Conservation (phyloP, 2,329 filamentous ascomycete genomes). For the Calonectria henricotiae region DNA sequence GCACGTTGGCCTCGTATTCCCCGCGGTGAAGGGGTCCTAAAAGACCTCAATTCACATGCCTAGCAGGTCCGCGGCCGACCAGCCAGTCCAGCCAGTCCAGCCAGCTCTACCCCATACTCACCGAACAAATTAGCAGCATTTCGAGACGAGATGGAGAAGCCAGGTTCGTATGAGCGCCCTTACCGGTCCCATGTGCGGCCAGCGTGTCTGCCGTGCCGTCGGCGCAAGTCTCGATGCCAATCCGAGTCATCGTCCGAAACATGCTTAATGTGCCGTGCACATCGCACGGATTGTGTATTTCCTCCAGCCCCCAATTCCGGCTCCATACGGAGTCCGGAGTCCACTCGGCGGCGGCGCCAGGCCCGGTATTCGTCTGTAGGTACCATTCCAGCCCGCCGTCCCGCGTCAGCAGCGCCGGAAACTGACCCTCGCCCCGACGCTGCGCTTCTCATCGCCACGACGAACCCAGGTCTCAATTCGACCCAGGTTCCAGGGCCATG, state of each 20-base stretch:
- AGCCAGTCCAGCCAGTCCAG: neutral
- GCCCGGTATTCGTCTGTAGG: slow-evolving; percentile 27
- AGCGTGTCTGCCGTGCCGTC: slow-evolving; percentile 74
- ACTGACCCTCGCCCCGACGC: neutral
- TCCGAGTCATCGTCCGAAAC: slow-evolving; percentile 68
- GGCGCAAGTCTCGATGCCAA: slow-evolving; percentile 75
- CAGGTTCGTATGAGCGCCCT: slow-evolving; percentile 59
- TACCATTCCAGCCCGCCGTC: slow-evolving; percentile 25
- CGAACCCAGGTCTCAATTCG: slow-evolving; percentile 7
- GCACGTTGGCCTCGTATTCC: slow-evolving; percentile 29
- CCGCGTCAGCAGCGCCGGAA: slow-evolving; percentile 1
- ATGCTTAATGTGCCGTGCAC: slow-evolving; percentile 73
- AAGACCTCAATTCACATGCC: slow-evolving; percentile 4
- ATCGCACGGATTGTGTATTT: slow-evolving; percentile 72
- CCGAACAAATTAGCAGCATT: neutral
- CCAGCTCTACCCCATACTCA: neutral
- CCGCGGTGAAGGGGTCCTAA: neutral
- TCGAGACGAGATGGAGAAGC: slow-evolving; percentile 36
- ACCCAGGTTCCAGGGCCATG: neutral
- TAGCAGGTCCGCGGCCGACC: slow-evolving; percentile 28
- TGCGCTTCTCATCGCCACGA: slow-evolving; percentile 7
- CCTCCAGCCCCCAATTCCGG: slow-evolving; percentile 58
- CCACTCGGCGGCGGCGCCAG: slow-evolving; percentile 38
- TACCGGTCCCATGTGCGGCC: slow-evolving; percentile 76
- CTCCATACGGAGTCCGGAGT: slow-evolving; percentile 41